Evolutionary conservation across 1,284 basidiomycete genomes (phyloP), one percentile per base, ranked within the genome.

Genomic region (Leccinum pachyderme): DNA sequence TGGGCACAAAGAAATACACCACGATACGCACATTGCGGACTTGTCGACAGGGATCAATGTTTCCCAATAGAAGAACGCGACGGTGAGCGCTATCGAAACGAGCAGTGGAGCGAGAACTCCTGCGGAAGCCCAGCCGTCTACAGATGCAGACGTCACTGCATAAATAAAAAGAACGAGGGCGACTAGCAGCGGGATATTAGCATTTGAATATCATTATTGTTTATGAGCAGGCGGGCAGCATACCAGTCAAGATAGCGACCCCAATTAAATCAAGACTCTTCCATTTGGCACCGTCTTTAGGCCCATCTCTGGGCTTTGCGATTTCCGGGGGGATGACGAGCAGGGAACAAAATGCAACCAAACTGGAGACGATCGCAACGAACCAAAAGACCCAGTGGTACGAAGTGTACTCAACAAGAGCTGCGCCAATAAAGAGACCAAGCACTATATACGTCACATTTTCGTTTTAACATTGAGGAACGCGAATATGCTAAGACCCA

Each of bases 341-440:
- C 7, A 75, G n/a, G 57, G 71, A 73, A 9, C 33, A 28, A 5
- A 72, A 4, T 5, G 75, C 69, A 41, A 76, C 67, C 12, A 73
- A 68, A 43, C 75, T 58, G 47, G 72, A 69, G 24, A 79, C 59
- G 7, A 77, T 61, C 2, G 75, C 69, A 39, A 73, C 69, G 57
- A 77, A 73, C 74, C 74, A 80, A 59, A 79, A 80, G 5, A 78
- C 67, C 78, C 78, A 80, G 25, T 64, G 66, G 63, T 73, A 80
- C 18, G 72, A 74, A 4, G 73, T 69, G 32, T 69, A 76, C 57
- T 76, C 63, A 4, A 71, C 66, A 12, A 76, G 64, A 13, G 67
- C 31, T 67, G 3, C 79, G 73, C n/a, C 79, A 77, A 28, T 66
- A 47, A 41, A 29, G 22, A 49, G 35, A 7, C 72, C 72, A 13